Evolutionary conservation across 2,329 filamentous ascomycete species (phyloP), one percentile per base, ranked within the genome.

Genomic region (Thelonectria rubi): DNA sequence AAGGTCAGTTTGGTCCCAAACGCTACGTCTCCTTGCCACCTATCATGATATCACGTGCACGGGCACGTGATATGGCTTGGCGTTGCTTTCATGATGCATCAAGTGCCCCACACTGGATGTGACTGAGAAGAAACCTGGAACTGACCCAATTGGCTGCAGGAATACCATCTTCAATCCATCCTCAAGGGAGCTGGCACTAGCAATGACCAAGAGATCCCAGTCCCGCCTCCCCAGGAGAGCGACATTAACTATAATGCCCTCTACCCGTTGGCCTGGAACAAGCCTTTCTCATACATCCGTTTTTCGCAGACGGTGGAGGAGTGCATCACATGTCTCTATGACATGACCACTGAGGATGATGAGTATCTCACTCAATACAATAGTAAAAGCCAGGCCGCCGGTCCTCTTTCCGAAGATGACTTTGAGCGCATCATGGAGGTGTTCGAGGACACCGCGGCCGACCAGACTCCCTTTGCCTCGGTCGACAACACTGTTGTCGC

Each of bases 241-340:
- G 80, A 83, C 67, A 80, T 94, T 78, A 87, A 92, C 78, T 99
- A 97, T 89, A 92, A 96, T 78, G 87, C 90, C 72, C 86, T 97
- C 71, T 98, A 98, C 76, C 87, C 90, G 51, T 88, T 86, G 67
- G 82, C 83, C 60, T 97, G 94, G 79, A 86, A 89, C 72, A 91
- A 96, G 77, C 93, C 95, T 54, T 88, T 90, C 64, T 95, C 94
- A 64, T 98, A 98, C 79, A 97, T 99, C 76, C 93, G 94, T 67
- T 98, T 97, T 81, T 98, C 95, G 66, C 94, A 97, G 69, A 99
- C 95, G 3, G 94, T 99, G 64, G 95, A 99, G 80, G 95, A 99
- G 79, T 97, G 91, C 72, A 90, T 93, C 73, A 91, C 92, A 72
- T 91, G 90, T 75, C 87, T 90, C 71, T 99, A 99, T 88, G 93